Evolutionary conservation across 2,329 filamentous ascomycete species (phyloP).

Genomic region (Venturia pyrina): DNA sequence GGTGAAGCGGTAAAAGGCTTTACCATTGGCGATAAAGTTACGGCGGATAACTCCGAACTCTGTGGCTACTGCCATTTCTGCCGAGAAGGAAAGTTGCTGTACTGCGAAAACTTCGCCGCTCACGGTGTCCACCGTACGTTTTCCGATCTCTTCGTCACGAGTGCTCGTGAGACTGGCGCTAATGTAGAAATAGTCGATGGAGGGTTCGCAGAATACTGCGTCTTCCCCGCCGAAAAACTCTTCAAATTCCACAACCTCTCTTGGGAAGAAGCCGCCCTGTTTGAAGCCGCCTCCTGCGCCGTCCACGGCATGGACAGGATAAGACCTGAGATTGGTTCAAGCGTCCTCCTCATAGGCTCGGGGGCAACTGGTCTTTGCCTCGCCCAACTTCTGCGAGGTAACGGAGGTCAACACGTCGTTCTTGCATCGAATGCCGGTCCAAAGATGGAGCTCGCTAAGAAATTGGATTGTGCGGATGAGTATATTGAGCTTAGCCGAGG

Average conservation of each 20-base stretch:
- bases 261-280: conserved; percentile 58
- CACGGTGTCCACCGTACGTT: conserved; percentile 47
- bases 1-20: conserved; percentile 51
- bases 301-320: conserved; percentile 62
- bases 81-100: conserved; percentile 54
- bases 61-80: conserved; percentile 68
- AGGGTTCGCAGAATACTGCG: conserved; percentile 62
- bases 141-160: not conserved
- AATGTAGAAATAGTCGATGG: conserved; percentile 43
- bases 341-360: conserved; percentile 55
- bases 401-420: conserved; percentile 59
- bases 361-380: conserved; percentile 57
- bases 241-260: conserved; percentile 57
- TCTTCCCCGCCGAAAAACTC: conserved; percentile 46
- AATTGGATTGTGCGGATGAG: conserved; percentile 37
- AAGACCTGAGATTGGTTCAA: conserved; percentile 52
- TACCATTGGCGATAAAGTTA: conserved; percentile 52
- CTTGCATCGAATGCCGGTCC: conserved; percentile 58
- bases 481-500: conserved; percentile 37
- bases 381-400: conserved; percentile 52
- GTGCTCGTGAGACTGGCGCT: conserved; percentile 16
- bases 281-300: conserved; percentile 63
- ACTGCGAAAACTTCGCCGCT: conserved; percentile 60
- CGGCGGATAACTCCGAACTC: conserved; percentile 52
- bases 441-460: conserved; percentile 58